Evolutionary conservation across 768 basidiomycete species (phyloP).

Genomic region (Leucosporidium scottii): DNA sequence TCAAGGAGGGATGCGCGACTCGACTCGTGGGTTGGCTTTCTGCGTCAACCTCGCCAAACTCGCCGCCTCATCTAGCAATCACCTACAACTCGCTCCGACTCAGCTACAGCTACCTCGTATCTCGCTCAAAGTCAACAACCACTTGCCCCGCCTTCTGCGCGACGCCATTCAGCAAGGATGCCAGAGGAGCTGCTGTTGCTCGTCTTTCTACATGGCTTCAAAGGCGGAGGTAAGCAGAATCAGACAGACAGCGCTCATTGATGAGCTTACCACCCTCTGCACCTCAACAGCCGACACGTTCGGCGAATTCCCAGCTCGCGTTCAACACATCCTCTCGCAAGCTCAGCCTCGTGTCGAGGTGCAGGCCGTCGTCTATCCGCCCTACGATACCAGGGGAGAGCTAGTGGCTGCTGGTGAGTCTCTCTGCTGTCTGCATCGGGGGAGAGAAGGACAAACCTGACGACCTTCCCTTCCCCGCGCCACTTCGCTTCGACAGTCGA

Average conservation of each 20-base stretch:
- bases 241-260: constrained; percentile 17
- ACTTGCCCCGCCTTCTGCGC: too few relatives aligned
- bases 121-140: too few relatives aligned
- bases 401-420: constrained; percentile 12
- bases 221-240: constrained; percentile 11
- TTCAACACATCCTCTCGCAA: constrained; percentile 9
- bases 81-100: too few relatives aligned
- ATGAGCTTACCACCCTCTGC: too few relatives aligned
- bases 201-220: constrained; percentile 31
- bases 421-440: not conserved
- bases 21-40: too few relatives aligned
- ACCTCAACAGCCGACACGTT: constrained; percentile 8
- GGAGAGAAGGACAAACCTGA: too few relatives aligned
- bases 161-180: not conserved
- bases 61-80: too few relatives aligned
- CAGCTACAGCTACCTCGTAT: too few relatives aligned
- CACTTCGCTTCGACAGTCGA: constrained; percentile 7
- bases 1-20: too few relatives aligned
- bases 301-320: constrained; percentile 17
- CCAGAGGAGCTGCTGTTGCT: constrained; percentile 7
- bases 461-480: too few relatives aligned
- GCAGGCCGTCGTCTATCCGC: constrained; percentile 25
- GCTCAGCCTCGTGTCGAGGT: not conserved
- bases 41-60: too few relatives aligned
- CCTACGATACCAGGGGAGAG: constrained; percentile 31